phyloP scores from a whole-genome alignment of 805 yeast genomes.

The Hanseniaspora occidentalis region DNA sequence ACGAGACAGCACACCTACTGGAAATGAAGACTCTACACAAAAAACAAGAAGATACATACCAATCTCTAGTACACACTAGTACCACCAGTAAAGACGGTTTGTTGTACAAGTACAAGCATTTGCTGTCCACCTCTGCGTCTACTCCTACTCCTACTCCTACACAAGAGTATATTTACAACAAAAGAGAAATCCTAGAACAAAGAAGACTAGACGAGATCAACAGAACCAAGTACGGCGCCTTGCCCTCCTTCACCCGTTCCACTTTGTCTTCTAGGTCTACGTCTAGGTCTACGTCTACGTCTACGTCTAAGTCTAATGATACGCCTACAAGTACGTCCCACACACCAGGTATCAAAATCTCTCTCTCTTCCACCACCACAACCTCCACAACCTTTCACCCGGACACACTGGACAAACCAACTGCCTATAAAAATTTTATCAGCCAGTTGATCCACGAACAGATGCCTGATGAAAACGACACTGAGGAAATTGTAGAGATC shows the following conservation, averaged over 20 bases:
- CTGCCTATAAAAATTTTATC: too few species aligned
- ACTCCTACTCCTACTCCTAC: too few species aligned
- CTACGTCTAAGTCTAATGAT: not conserved
- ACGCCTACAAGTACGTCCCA: not conserved
- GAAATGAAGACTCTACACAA: too few species aligned
- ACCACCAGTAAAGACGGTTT: not conserved
- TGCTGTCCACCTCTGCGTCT: too few species aligned
- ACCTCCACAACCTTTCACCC: constrained; percentile 16
- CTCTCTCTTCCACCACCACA: not conserved
- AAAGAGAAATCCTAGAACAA: not conserved
- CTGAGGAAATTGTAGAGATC: not conserved
- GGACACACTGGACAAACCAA: constrained; percentile 10
- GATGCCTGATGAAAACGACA: constrained; percentile 13
- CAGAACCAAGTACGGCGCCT: not conserved
- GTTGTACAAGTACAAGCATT: not conserved
- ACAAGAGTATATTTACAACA: not conserved
- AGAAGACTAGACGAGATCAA: not conserved
- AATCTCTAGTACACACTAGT: not conserved
- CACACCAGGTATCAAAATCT: not conserved
- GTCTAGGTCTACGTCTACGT: too few species aligned
- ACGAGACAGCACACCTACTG: too few species aligned
- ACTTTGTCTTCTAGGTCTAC: not conserved
- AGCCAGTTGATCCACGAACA: too few species aligned
- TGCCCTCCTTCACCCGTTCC: not conserved
- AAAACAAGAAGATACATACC: too few species aligned